These are phyloP conservation scores for Nicotiana benthamiana DNA, from an alignment of 257 asterid species.

Conservation along the genomic window DNA sequence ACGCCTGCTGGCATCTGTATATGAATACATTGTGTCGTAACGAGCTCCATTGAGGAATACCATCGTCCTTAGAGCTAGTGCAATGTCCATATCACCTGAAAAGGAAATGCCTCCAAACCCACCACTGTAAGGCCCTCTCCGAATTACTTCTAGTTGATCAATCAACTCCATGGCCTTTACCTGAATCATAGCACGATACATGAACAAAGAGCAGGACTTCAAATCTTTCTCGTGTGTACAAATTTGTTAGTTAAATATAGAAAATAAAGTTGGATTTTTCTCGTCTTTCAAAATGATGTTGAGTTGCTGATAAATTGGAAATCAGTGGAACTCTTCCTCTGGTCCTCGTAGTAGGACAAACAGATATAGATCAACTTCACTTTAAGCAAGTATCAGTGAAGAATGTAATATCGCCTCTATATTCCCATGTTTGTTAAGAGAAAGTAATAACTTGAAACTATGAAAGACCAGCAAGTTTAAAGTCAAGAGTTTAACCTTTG, in stretches of 20 bases:
- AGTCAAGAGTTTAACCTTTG: conserved; percentile 43
- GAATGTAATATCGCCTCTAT: background rate
- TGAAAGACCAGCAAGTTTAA: background rate
- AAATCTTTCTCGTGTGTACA: background rate
- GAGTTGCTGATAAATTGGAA: background rate
- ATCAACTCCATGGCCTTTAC: conserved; percentile 90
- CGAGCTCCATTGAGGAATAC: conserved; percentile 51
- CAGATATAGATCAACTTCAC: background rate
- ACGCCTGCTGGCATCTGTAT: conserved; percentile 37
- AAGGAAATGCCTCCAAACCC: conserved; percentile 90
- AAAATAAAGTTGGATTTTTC: background rate
- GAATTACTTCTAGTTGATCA: conserved; percentile 51
- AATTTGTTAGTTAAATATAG: background rate
- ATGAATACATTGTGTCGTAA: conserved; percentile 61
- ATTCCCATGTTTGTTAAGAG: background rate
- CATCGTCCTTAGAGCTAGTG: conserved; percentile 62
- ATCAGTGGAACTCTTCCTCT: background rate
- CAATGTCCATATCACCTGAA: conserved; percentile 74
- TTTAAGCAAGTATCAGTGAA: background rate
- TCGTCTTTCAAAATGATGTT: background rate
- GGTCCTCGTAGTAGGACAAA: background rate
- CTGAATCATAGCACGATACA: conserved; percentile 21
- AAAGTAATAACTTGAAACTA: background rate
- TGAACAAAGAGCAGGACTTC: background rate
- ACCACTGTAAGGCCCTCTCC: conserved; percentile 88